A percentile compares a stretch with the other conserved stretches of the same genome.
Conservation (phyloP, 164 flowering plant species). For the Tinospora cordifolia region DNA sequence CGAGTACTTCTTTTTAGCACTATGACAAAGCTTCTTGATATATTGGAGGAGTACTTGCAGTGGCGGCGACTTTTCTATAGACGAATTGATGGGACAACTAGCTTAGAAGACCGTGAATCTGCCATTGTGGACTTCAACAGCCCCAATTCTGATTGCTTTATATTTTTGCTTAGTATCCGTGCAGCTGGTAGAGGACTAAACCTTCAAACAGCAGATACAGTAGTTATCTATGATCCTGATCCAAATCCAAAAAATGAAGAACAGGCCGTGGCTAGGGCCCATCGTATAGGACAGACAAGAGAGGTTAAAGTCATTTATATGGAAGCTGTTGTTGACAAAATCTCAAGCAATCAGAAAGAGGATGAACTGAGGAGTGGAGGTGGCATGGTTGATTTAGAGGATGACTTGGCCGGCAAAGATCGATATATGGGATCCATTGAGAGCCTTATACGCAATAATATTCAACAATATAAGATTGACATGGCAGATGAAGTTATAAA, state of each 20-base stretch:
- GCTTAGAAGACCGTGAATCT: conserved; percentile 93
- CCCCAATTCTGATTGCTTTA: conserved; percentile 74
- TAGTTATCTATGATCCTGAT: conserved; percentile 95
- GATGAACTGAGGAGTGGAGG: conserved; percentile 82
- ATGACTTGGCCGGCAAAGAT: conserved; percentile 98
- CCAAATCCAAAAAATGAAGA: conserved; percentile 99
- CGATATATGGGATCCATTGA: conserved; percentile 97
- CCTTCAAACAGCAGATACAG: conserved; percentile 97
- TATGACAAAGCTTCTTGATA: conserved; percentile 96
- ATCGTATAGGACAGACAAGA: conserved; percentile 92
- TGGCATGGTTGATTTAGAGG: conserved; percentile 76
- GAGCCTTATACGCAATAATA: conserved; percentile 88
- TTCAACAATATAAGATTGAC: conserved; percentile 97
- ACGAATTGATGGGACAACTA: conserved; percentile 94
- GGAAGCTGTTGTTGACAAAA: conserved; percentile 96
- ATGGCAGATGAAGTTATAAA: conserved; percentile 99
- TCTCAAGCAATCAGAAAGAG: conserved; percentile 82
- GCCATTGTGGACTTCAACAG: conserved; percentile 91
- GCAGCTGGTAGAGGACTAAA: conserved; percentile 99
- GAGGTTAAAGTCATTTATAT: conserved; percentile 95
- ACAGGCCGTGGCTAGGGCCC: conserved; percentile 99
- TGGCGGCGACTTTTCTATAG: conserved; percentile 84
- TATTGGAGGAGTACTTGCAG: conserved; percentile 88
- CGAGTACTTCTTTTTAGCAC: conserved; percentile 94
- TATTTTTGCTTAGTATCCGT: conserved; percentile 95